Conservation (phyloP, 768 basidiomycete genomes). For the Chalciporus sphaerocephalus region DNA sequence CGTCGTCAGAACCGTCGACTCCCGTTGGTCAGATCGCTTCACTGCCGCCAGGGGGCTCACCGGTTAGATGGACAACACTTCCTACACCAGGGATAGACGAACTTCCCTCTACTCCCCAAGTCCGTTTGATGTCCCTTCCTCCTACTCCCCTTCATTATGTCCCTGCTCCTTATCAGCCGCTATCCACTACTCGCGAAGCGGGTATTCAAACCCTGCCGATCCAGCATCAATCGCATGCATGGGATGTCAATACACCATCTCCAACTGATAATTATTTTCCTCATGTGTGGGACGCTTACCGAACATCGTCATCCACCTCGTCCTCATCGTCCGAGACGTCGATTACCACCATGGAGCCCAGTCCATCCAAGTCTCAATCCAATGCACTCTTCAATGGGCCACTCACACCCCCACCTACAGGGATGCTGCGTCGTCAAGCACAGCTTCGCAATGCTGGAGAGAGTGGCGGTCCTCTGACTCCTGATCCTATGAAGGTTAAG, state of each 20-base stretch:
- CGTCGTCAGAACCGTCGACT: slow-evolving; percentile 31
- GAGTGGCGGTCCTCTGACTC: slow-evolving; percentile 44
- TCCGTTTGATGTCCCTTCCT: slow-evolving; percentile 49
- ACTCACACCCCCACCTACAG: slow-evolving; percentile 58
- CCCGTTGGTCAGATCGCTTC: slow-evolving; percentile 32
- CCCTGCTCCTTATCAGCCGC: slow-evolving; percentile 14
- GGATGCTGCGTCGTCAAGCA: slow-evolving; percentile 61
- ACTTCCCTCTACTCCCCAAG: slow-evolving; percentile 57
- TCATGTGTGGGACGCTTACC: slow-evolving; percentile 79
- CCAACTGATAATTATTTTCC: slow-evolving; percentile 75
- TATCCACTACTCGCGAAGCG: slow-evolving; percentile 13
- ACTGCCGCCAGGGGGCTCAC: slow-evolving; percentile 30
- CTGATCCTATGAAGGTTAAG: slow-evolving; percentile 70
- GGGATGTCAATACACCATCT: slow-evolving; percentile 46
- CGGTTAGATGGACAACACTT: slow-evolving; percentile 45
- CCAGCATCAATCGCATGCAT: slow-evolving; percentile 11
- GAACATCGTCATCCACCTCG: slow-evolving; percentile 34
- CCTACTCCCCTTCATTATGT: slow-evolving; percentile 27
- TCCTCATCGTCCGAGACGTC: slow-evolving; percentile 26
- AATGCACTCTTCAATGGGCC: slow-evolving; percentile 58
- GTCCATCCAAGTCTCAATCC: slow-evolving; percentile 16
- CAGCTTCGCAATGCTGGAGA: slow-evolving; percentile 63
- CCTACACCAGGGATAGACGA: slow-evolving; percentile 63
- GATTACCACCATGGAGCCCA: slow-evolving; percentile 18
- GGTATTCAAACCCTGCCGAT: slow-evolving; percentile 22